phyloP scores from a whole-genome alignment of 192 early-diverging fungal species.

The Umbelopsis vinacea region DNA sequence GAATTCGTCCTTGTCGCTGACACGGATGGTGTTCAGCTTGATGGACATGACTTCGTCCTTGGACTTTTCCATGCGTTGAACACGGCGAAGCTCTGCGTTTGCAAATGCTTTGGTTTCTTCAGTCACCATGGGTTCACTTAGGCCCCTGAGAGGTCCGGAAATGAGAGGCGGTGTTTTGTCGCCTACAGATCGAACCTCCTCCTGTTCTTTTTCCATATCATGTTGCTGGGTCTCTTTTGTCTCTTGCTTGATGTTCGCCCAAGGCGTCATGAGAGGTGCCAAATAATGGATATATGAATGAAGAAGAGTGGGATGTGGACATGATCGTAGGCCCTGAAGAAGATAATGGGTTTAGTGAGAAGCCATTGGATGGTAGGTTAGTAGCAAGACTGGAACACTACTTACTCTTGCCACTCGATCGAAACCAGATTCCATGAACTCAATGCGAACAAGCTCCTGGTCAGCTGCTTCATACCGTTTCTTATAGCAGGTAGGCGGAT shows the following conservation, averaged over 20 bases:
- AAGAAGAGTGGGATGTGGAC: constrained; percentile 24
- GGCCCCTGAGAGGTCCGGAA: neutral
- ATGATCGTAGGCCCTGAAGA: constrained; percentile 21
- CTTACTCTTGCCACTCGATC: constrained; percentile 26
- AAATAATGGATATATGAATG: constrained; percentile 23
- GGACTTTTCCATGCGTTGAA: neutral
- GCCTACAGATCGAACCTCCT: neutral
- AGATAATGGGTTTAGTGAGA: neutral
- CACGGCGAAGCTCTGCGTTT: neutral
- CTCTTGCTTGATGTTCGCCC: neutral
- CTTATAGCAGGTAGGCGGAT: constrained; percentile 21
- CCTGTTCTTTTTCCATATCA: neutral
- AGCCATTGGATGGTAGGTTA: too few relatives aligned
- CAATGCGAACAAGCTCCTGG: constrained; percentile 22
- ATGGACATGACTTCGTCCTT: neutral
- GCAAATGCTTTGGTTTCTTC: constrained; percentile 10
- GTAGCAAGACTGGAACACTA: too few relatives aligned
- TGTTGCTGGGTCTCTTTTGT: neutral
- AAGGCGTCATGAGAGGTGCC: constrained; percentile 20
- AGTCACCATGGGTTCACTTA: neutral
- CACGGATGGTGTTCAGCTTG: constrained; percentile 10
- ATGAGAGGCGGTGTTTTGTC: neutral
- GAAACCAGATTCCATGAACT: constrained; percentile 26
- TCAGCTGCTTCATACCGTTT: constrained; percentile 1
- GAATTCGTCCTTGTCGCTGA: constrained; percentile 14